phyloP scores from a whole-genome alignment of 2,329 filamentous ascomycete genomes.

The Taxawa tesnikishii region DNA sequence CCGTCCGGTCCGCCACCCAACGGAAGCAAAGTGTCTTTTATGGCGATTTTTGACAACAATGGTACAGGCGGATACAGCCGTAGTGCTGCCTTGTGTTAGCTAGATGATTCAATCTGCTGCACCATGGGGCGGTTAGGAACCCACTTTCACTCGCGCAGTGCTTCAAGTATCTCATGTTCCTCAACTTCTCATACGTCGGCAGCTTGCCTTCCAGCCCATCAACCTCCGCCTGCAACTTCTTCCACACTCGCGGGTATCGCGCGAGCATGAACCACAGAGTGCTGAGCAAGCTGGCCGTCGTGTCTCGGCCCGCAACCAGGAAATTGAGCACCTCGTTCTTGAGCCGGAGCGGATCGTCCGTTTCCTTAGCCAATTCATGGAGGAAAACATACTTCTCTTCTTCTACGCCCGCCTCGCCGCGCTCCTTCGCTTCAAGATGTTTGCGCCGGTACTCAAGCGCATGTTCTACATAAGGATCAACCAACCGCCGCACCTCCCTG shows the following conservation, averaged over 20 bases:
- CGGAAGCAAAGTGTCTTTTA: constrained; percentile 63
- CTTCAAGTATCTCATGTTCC: constrained; percentile 22
- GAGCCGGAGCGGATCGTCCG: constrained; percentile 25
- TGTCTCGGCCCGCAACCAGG: constrained; percentile 40
- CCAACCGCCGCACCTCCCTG: constrained; percentile 5
- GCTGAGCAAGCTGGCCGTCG: constrained; percentile 35
- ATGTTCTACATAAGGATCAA: constrained; percentile 10
- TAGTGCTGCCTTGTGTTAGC: constrained; percentile 25
- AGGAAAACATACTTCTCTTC: constrained; percentile 43
- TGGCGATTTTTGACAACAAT: constrained; percentile 60
- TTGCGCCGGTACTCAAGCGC: constrained; percentile 8
- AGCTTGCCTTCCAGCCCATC: constrained; percentile 14
- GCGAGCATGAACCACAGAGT: constrained; percentile 21
- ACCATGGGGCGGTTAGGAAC: too few species aligned
- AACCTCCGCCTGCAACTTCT: constrained; percentile 13
- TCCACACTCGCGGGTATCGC: constrained; percentile 10
- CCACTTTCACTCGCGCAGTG: constrained; percentile 49
- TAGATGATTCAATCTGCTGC: not conserved
- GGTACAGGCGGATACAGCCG: constrained; percentile 70
- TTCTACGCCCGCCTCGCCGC: not conserved
- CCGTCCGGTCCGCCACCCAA: constrained; percentile 43
- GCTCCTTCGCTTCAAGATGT: not conserved
- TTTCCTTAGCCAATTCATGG: constrained; percentile 40
- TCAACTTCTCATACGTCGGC: constrained; percentile 25
- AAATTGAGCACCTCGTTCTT: constrained; percentile 34